These are phyloP conservation scores for Leccinum subgranulosum DNA, from an alignment of 768 basidiomycete genomes.

Conservation along the genomic window DNA sequence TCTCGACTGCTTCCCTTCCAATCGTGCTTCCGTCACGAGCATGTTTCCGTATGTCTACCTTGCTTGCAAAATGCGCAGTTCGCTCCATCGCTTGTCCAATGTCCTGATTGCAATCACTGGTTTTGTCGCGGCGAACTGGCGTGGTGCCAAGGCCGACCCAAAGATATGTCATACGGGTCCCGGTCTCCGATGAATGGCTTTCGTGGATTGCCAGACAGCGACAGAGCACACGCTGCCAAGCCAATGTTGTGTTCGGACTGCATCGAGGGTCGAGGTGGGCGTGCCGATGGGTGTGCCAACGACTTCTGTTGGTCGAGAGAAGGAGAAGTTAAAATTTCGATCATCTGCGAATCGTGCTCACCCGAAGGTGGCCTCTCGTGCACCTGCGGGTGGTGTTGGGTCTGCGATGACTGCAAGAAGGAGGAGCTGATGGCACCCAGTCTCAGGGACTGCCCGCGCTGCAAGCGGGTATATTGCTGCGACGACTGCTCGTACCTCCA, in stretches of 20 bases:
- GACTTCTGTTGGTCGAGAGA: conserved; percentile 19
- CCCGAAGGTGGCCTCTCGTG: conserved; percentile 20
- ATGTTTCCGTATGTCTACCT: conserved; percentile 3
- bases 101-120: conserved; percentile 21
- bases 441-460: conserved; percentile 18
- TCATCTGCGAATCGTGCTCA: conserved; percentile 17
- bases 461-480: conserved; percentile 15
- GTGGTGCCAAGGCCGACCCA: conserved; percentile 25
- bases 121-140: conserved; percentile 20
- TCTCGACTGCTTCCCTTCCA: conserved; percentile 15
- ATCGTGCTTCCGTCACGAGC: conserved; percentile 14
- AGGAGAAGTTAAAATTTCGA: not conserved
- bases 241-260: conserved; percentile 16
- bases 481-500: conserved; percentile 22
- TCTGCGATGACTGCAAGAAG: conserved; percentile 22
- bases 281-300: conserved; percentile 4
- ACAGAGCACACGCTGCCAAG: conserved; percentile 12
- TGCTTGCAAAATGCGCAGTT: conserved; percentile 7
- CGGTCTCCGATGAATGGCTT: not conserved
- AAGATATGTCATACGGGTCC: not conserved
- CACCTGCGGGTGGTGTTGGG: conserved; percentile 18
- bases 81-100: conserved; percentile 13
- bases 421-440: conserved; percentile 1
- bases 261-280: not conserved
- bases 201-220: not conserved